Evolutionary conservation across 176 grass and related monocot species (phyloP).

Genomic region (Phoenix roebelenii): DNA sequence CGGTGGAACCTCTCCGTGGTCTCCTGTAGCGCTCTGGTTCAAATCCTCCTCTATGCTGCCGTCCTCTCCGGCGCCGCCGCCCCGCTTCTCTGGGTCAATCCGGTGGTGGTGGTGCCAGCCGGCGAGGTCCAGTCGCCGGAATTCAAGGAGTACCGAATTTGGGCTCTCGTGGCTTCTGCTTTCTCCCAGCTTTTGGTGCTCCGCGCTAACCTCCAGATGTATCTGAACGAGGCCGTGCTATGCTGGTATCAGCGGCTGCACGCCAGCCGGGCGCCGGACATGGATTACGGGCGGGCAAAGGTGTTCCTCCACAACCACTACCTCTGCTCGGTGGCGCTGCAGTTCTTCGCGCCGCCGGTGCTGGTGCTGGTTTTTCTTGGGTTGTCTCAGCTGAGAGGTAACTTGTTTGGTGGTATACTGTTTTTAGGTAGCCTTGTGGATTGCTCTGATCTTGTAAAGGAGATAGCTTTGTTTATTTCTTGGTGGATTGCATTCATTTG

Average conservation of each 20-base stretch:
- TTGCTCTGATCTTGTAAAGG: slow-evolving; percentile 58
- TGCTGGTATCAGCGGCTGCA: slow-evolving; percentile 97
- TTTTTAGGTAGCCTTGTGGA: slow-evolving; percentile 32
- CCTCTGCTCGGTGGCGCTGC: slow-evolving; percentile 51
- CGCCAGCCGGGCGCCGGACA: slow-evolving; percentile 41
- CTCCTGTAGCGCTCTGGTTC: slow-evolving; percentile 34
- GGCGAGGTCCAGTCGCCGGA: neutral
- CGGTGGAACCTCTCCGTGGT: slow-evolving; percentile 56
- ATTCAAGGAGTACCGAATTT: slow-evolving; percentile 12
- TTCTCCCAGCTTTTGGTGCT: slow-evolving; percentile 58
- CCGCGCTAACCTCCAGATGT: slow-evolving; percentile 74
- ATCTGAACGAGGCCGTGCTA: slow-evolving; percentile 80
- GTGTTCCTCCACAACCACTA: slow-evolving; percentile 94
- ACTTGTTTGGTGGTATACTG: slow-evolving; percentile 43
- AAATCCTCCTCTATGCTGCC: slow-evolving; percentile 35
- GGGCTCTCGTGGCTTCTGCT: slow-evolving; percentile 27
- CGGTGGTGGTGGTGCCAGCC: slow-evolving; percentile 8
- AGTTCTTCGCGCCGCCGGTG: slow-evolving; percentile 47
- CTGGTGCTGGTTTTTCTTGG: slow-evolving; percentile 51
- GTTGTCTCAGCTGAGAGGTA: slow-evolving; percentile 52
- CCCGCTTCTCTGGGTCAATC: slow-evolving; percentile 32
- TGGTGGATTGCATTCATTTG: slow-evolving; percentile 58
- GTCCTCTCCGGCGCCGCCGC: slow-evolving; percentile 33
- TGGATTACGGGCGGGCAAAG: slow-evolving; percentile 81
- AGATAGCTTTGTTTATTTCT: slow-evolving; percentile 59